Conservation (phyloP, 345 rosid species). For the Chamaenerion angustifolium region DNA sequence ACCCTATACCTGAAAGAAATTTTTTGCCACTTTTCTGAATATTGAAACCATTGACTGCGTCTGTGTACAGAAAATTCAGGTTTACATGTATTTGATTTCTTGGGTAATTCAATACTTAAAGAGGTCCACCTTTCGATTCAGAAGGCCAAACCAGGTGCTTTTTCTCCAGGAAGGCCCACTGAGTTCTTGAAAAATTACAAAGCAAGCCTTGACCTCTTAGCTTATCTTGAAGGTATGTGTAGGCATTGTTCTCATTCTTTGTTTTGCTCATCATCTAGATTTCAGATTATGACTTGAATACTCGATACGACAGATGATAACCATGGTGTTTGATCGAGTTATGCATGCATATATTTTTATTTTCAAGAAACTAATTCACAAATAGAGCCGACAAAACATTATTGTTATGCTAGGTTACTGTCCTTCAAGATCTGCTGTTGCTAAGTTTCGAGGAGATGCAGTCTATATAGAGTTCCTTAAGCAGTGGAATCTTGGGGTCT, state of each 20-base stretch:
- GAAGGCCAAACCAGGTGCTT: constrained; percentile 90
- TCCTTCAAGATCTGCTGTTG: constrained; percentile 88
- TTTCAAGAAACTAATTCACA: no score
- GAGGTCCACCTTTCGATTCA: constrained; percentile 79
- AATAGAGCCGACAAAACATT: constrained; percentile 16
- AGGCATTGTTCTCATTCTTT: neutral
- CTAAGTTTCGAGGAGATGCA: constrained; percentile 70
- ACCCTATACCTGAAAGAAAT: neutral
- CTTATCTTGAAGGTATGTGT: constrained; percentile 73
- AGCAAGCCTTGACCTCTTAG: constrained; percentile 76
- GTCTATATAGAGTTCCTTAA: constrained; percentile 70
- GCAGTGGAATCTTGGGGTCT: constrained; percentile 95
- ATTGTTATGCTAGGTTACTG: constrained; percentile 81
- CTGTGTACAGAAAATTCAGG: constrained; percentile 76
- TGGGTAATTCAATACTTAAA: constrained; percentile 90
- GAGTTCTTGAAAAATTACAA: constrained; percentile 87
- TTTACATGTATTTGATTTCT: constrained; percentile 85
- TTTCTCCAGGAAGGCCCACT: constrained; percentile 95
- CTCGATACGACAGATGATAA: neutral
- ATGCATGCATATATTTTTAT: no score
- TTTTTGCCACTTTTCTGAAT: neutral
- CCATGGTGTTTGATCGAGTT: no score
- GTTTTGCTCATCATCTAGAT: neutral
- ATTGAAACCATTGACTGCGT: neutral
- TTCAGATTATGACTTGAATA: neutral